These are phyloP conservation scores for Neckera pumila DNA, from an alignment of 225 moss, liverwort and hornwort genomes.

Conservation along the genomic window DNA sequence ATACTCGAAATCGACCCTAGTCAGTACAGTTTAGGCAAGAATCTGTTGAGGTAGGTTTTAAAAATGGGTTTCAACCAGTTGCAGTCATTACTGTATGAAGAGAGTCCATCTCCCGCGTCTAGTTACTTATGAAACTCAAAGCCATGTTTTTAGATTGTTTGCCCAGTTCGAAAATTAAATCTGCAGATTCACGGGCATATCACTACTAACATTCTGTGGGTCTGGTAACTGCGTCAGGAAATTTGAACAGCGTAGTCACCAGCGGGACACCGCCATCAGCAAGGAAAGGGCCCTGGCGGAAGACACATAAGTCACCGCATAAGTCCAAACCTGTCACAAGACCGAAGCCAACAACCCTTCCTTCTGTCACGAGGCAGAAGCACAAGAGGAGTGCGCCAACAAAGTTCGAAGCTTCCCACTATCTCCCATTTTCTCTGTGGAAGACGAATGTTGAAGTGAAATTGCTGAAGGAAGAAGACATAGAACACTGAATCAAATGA, in stretches of 20 bases:
- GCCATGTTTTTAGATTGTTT: neutral
- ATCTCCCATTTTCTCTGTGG: conserved; percentile 43
- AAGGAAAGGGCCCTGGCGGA: conserved; percentile 17
- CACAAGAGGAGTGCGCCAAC: conserved; percentile 7
- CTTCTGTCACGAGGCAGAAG: neutral
- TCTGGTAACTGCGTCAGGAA: conserved; percentile 1
- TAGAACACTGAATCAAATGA: conserved; percentile 10
- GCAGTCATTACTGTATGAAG: neutral
- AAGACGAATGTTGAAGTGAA: conserved; percentile 20
- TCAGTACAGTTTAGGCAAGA: neutral
- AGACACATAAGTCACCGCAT: conserved; percentile 3
- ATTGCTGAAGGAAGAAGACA: conserved; percentile 4
- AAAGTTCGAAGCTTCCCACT: conserved; percentile 24
- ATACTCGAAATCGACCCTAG: neutral
- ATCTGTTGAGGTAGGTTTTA: neutral
- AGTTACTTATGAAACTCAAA: neutral
- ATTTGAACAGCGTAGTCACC: conserved; percentile 16
- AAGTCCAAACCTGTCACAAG: conserved; percentile 8
- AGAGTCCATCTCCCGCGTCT: neutral
- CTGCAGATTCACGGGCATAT: neutral
- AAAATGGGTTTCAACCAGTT: neutral
- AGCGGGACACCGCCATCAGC: conserved; percentile 31
- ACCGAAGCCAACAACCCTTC: neutral
- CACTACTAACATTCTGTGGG: neutral
- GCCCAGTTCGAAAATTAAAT: neutral